Percentiles rank a stretch among this genome's conserved stretches.
These are phyloP conservation scores for Truncatella angustata DNA, from an alignment of 2,329 filamentous ascomycete genomes.

Conservation along the genomic window DNA sequence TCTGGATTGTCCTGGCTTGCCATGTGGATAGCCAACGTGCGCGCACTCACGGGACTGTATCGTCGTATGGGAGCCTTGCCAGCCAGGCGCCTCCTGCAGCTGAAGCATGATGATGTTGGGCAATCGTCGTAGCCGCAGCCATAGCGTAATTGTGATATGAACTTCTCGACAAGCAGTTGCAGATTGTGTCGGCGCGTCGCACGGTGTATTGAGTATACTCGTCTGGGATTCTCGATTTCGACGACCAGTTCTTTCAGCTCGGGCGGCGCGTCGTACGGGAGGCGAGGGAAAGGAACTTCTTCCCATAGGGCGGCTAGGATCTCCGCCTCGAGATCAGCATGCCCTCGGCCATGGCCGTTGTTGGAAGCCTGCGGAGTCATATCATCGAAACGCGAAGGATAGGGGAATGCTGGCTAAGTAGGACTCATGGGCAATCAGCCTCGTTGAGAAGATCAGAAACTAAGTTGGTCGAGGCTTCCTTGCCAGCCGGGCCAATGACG, in stretches of 20 bases:
- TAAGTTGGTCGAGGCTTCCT: no score
- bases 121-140: slow-evolving; percentile 72
- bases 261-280: slow-evolving; percentile 59
- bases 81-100: slow-evolving; percentile 66
- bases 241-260: slow-evolving; percentile 55
- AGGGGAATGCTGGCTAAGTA: background rate
- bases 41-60: slow-evolving; percentile 78
- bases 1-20: slow-evolving; percentile 79
- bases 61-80: slow-evolving; percentile 69
- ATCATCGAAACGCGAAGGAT: slow-evolving; percentile 30
- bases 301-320: slow-evolving; percentile 60
- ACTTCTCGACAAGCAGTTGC: slow-evolving; percentile 69
- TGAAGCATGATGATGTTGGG: slow-evolving; percentile 76
- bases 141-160: slow-evolving; percentile 76
- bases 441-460: no score
- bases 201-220: slow-evolving; percentile 59
- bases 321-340: slow-evolving; percentile 39
- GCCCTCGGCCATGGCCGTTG: slow-evolving; percentile 30
- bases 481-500: no score
- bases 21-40: slow-evolving; percentile 76
- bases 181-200: slow-evolving; percentile 62
- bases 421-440: background rate
- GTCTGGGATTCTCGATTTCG: slow-evolving; percentile 59
- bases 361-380: slow-evolving; percentile 48
- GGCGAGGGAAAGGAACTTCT: slow-evolving; percentile 55